Percentiles rank a stretch among this genome's conserved stretches.
phyloP scores from a whole-genome alignment of 192 early-diverging fungal species.

The Coemansia sp. region DNA sequence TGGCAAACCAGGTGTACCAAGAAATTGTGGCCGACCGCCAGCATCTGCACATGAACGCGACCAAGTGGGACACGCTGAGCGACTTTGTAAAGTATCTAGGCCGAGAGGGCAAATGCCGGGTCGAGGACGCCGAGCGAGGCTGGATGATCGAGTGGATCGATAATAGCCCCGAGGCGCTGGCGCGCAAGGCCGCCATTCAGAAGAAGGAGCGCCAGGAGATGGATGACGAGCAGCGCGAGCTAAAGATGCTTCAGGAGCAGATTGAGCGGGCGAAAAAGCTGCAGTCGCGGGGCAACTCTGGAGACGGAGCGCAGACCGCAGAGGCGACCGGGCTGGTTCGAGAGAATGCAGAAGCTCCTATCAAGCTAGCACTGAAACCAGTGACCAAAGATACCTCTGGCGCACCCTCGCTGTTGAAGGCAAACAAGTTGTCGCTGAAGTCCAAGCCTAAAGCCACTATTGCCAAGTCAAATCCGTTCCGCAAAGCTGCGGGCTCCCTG shows the following conservation, averaged over 20 bases:
- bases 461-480: conserved; percentile 30
- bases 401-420: conserved; percentile 1
- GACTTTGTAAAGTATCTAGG: conserved; percentile 88
- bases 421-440: not conserved
- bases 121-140: conserved; percentile 88
- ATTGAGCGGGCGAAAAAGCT: conserved; percentile 68
- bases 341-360: conserved; percentile 11
- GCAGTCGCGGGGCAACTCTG: not conserved
- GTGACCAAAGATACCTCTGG: not conserved
- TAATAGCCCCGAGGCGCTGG: conserved; percentile 80
- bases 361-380: conserved; percentile 23
- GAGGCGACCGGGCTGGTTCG: conserved; percentile 27
- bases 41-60: conserved; percentile 97
- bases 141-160: conserved; percentile 93
- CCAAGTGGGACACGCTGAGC: conserved; percentile 82
- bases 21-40: conserved; percentile 88
- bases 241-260: conserved; percentile 73
- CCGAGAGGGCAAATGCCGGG: conserved; percentile 70
- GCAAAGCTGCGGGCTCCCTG: conserved; percentile 9
- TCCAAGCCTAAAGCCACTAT: conserved; percentile 8
- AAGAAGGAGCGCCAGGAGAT: conserved; percentile 77
- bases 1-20: conserved; percentile 95
- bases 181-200: conserved; percentile 63
- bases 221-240: conserved; percentile 84
- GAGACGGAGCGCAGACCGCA: not conserved